Base-by-base conservation (phyloP, 2,329 filamentous ascomycete genomes). In the Aspergillus quadricinctus region DNA sequence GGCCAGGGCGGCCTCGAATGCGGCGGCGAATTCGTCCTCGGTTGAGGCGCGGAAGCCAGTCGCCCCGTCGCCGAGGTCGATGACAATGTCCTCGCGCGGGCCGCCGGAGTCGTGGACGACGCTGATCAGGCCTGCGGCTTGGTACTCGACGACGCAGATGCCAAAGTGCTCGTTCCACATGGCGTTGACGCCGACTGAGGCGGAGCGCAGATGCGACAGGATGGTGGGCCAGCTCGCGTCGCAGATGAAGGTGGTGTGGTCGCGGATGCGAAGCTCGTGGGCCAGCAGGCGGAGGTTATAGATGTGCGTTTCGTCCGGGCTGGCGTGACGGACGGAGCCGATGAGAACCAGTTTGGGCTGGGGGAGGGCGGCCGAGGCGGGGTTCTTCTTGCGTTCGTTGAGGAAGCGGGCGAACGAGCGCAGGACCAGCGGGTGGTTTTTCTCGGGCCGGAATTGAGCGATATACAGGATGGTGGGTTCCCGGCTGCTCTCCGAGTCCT, bases 131-230 rank as follows among this genome's bases (percentile, higher is more conserved):
- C 94, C 94, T 0, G 94, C 94, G 3, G 94, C 94, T 71, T 97
- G 92, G 70, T 97, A 99, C 78, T 99, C 94, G 43, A 99, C 94
- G 17, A 97, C 92, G 1, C 94, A 94, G 57, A 99, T 99, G 23
- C 94, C 94, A 71, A 99, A 99, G 74, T 99, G 94, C 77, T 99
- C 94, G 72, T 97, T 97, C 93, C 94, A 99, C 94, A 99, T 99
- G 68, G 89, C 91, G 66, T 99, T 99, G 29, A 96, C 92, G 50
- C 94, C 94, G 1, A 99, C 84, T 19, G 86, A 93, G 3, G 89
- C 87, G 60, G 80, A 85, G 53, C 84, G 79, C 58, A 97, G 79
- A 84, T 90, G 92, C 31, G 88, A 82, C 9, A 97, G 80, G 53
- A 99, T 90, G 64, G 91, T 84, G 3, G 89, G 85, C 92, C 93